Percentiles rank a stretch among this genome's conserved stretches.
Conservation (phyloP, 2,329 filamentous ascomycete genomes). For the Colletotrichum magnum region DNA sequence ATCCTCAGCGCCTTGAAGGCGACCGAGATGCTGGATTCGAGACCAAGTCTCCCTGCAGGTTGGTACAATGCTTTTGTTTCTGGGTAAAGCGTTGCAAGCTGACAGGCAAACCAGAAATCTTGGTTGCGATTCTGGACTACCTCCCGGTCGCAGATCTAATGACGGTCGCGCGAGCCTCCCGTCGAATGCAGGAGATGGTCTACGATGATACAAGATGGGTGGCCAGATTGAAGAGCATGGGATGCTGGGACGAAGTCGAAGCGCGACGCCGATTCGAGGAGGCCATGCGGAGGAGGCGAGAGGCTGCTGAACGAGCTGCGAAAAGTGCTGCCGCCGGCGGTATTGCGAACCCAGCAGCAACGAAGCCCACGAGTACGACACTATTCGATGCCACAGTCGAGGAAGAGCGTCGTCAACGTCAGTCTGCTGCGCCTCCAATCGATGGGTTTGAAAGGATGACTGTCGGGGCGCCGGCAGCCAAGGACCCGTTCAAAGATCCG, state of each 20-base stretch:
- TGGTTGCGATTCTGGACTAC: slow-evolving; percentile 90
- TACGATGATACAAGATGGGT: slow-evolving; percentile 99
- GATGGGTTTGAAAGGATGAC: slow-evolving; percentile 88
- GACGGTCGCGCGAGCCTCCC: slow-evolving; percentile 86
- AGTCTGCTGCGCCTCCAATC: slow-evolving; percentile 47
- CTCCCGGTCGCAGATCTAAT: slow-evolving; percentile 88
- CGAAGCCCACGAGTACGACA: slow-evolving; percentile 63
- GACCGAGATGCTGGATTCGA: slow-evolving; percentile 83
- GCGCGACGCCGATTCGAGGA: slow-evolving; percentile 87
- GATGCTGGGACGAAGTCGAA: slow-evolving; percentile 91
- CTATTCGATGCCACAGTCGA: slow-evolving; percentile 82
- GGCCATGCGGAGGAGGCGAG: slow-evolving; percentile 71
- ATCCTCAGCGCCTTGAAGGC: slow-evolving; percentile 84
- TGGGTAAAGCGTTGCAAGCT: slow-evolving; percentile 21
- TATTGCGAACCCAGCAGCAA: slow-evolving; percentile 41
- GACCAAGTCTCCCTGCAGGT: slow-evolving; percentile 88
- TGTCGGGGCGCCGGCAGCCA: slow-evolving; percentile 60
- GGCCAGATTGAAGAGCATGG: slow-evolving; percentile 86
- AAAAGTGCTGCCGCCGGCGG: slow-evolving; percentile 43
- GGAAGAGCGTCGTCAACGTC: slow-evolving; percentile 68
- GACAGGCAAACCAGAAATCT: slow-evolving; percentile 74
- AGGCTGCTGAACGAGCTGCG: slow-evolving; percentile 59
- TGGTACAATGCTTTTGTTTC: slow-evolving; percentile 46
- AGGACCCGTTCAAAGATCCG: slow-evolving; percentile 69
- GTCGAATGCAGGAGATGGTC: slow-evolving; percentile 95